These are phyloP conservation scores for Gastrodia elata DNA, from an alignment of 106 monocot genomes.

Conservation along the genomic window DNA sequence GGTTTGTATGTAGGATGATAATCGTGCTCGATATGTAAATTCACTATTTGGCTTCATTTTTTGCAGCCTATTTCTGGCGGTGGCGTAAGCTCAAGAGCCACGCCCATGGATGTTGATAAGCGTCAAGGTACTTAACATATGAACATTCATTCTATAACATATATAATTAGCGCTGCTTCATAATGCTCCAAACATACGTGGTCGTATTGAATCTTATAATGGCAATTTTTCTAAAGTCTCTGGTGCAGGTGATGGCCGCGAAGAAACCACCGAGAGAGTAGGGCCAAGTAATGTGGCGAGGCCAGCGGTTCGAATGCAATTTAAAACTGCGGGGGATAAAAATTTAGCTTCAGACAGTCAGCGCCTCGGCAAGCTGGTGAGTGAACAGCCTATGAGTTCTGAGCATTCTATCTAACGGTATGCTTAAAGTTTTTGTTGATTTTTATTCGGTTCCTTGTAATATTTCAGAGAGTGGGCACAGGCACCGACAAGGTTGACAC, in stretches of 20 bases:
- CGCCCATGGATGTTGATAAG: conserved; percentile 38
- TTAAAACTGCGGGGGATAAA: conserved; percentile 30
- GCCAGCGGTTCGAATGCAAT: conserved; percentile 28
- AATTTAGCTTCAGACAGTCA: conserved; percentile 16
- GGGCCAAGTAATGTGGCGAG: conserved; percentile 29
- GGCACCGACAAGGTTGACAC: conserved; percentile 22
- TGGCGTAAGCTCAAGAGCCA: conserved; percentile 24
- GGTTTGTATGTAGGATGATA: too few species aligned
- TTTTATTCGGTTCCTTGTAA: background rate
- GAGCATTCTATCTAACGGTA: too few species aligned
- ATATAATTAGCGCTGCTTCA: too few species aligned
- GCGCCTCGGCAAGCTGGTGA: conserved; percentile 31
- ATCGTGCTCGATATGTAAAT: too few species aligned
- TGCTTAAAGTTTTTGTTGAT: background rate
- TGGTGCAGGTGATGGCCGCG: conserved; percentile 20
- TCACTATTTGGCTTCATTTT: background rate
- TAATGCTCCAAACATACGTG: background rate
- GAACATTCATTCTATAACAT: background rate
- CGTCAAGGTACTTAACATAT: conserved; percentile 33
- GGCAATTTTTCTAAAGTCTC: background rate
- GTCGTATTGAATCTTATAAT: background rate
- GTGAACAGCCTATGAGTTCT: conserved; percentile 2
- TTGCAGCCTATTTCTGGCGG: conserved; percentile 40
- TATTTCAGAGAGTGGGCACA: conserved; percentile 28
- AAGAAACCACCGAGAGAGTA: conserved; percentile 15